Evolutionary conservation across 148 eudicot species (phyloP), one percentile per base, ranked within the genome.

Genomic region (Arctostaphylos glauca): DNA sequence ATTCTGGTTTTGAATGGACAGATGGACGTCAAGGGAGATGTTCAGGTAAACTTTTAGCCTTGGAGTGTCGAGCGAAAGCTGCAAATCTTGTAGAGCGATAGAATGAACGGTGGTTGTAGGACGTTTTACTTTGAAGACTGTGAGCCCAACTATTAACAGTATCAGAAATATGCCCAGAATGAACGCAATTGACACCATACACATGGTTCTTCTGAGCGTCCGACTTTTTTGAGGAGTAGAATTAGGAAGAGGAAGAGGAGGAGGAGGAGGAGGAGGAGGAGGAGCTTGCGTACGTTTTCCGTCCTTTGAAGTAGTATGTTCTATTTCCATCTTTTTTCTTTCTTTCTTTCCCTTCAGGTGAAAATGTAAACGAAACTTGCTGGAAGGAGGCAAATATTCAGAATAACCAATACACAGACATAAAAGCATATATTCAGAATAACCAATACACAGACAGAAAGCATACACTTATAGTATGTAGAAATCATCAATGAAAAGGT

Each of bases 141-240:
- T 62, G 25, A 64, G 70, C 70, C 38, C 70, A 64, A 64, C 38
- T 9, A 60, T n/a, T 59, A 19, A 6, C 64, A 59, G 64, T 59
- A 6, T 19, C 23, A 59, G 64, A 19, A 59, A 59, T 19, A 58
- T 5, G 21, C 64, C 64, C 2, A 59, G 19, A 18, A 19, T 59
- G n/a, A 59, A 6, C 18, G 23, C 64, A 59, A 59, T 18, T 21
- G 8, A 21, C 23, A 9, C 64, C 23, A 19, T 2, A 59, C 64
- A 59, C 19, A 16, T 59, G 64, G 18, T 25, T 80, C 79, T 78
- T 13, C 78, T 44, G 50, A 19, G 82, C 38, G 10, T 79, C 15
- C 18, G 49, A 44, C 23, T 2, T 23, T 18, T 59, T 59, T 5
- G 64, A 19, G 64, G 64, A 58, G 64, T 58, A 18, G 64, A 8